Evolutionary conservation across 1,284 basidiomycete species (phyloP).

Genomic region (Microbotryum saponariae): DNA sequence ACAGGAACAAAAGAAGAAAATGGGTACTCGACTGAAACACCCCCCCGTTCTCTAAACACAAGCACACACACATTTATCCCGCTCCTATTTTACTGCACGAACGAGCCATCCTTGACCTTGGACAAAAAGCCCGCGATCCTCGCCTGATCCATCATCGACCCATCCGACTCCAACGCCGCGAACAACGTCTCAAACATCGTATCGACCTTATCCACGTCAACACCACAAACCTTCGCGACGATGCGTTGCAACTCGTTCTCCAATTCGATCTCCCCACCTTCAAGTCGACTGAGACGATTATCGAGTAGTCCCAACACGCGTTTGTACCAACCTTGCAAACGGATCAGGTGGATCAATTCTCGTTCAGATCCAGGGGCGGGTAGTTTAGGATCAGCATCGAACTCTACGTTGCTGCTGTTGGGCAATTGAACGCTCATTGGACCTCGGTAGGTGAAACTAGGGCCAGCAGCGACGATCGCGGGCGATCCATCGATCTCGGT

Average conservation of each 20-base stretch:
- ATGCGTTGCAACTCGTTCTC: conserved; percentile 32
- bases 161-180: conserved; percentile 47
- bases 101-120: conserved; percentile 22
- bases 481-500: conserved; percentile 55
- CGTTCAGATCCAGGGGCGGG: conserved; percentile 50
- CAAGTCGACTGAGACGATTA: conserved; percentile 29
- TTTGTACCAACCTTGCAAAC: conserved; percentile 72
- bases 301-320: conserved; percentile 63
- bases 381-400: conserved; percentile 31
- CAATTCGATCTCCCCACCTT: conserved; percentile 32
- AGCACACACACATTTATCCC: no score
- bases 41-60: no score
- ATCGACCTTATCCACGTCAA: conserved; percentile 29
- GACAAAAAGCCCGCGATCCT: conserved; percentile 23
- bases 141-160: conserved; percentile 17
- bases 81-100: not conserved
- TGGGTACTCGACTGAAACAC: no score
- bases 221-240: conserved; percentile 28
- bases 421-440: conserved; percentile 46
- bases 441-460: conserved; percentile 63
- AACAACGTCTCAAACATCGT: conserved; percentile 51
- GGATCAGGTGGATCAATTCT: conserved; percentile 57
- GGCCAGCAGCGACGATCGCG: conserved; percentile 44
- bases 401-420: conserved; percentile 29
- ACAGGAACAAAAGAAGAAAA: no score